Percentiles rank a stretch among this genome's conserved stretches.
Evolutionary conservation across 1,284 basidiomycete genomes (phyloP).

Genomic region (Ganoderma boninense): DNA sequence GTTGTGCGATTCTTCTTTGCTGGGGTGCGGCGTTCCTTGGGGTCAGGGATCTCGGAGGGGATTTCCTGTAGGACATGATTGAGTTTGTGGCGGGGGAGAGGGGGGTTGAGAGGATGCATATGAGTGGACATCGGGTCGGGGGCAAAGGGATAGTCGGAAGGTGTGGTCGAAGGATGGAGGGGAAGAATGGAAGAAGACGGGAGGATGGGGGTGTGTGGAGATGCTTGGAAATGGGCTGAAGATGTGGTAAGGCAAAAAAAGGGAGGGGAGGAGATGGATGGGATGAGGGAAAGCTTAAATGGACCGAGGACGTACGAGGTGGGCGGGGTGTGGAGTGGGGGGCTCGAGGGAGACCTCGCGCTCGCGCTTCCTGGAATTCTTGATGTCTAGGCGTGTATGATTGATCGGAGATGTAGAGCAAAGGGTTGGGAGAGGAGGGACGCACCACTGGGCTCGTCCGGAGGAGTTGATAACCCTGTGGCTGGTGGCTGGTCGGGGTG

Average conservation of each 20-base stretch:
- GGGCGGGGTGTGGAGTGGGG: constrained; percentile 56
- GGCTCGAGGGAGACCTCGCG: constrained; percentile 79
- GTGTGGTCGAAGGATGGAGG: background rate
- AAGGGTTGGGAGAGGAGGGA: background rate
- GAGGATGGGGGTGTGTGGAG: background rate
- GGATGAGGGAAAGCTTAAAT: constrained; percentile 30
- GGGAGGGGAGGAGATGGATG: constrained; percentile 5
- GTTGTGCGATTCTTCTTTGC: constrained; percentile 75
- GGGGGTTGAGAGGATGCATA: background rate
- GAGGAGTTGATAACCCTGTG: constrained; percentile 24
- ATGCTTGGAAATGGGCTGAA: background rate
- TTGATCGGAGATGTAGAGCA: background rate
- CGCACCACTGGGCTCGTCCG: constrained; percentile 27
- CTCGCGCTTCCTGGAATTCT: constrained; percentile 63
- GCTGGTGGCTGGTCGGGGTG: background rate
- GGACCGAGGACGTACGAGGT: constrained; percentile 41
- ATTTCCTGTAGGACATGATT: constrained; percentile 49
- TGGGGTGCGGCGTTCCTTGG: constrained; percentile 58
- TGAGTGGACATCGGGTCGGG: background rate
- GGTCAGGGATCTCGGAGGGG: constrained; percentile 38
- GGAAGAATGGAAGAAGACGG: background rate
- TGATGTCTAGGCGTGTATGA: constrained; percentile 17
- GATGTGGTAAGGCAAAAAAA: background rate
- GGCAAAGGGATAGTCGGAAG: constrained; percentile 1
- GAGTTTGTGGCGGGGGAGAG: background rate